Conservation (phyloP, 371 early-diverging fungal genomes). For the Rhizomucor miehei region DNA sequence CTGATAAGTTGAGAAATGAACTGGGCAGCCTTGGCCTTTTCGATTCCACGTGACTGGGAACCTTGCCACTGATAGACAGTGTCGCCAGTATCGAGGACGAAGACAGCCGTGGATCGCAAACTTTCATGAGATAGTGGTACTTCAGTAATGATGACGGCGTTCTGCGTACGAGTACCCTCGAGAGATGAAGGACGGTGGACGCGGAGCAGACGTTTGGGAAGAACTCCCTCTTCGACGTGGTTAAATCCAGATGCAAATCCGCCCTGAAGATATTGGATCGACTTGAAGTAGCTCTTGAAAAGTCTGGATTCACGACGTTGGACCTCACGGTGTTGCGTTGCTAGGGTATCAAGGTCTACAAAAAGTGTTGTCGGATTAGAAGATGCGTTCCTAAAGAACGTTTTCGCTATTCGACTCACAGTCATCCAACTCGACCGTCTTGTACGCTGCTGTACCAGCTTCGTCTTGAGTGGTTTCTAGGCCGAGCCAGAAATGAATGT, state of each 20-base stretch:
- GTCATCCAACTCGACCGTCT: constrained; percentile 86
- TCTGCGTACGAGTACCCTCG: constrained; percentile 37
- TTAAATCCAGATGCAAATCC: constrained; percentile 82
- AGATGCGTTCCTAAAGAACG: too few species aligned
- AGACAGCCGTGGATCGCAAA: constrained; percentile 76
- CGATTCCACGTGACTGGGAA: constrained; percentile 56
- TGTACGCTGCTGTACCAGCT: constrained; percentile 89
- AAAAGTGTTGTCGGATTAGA: not conserved
- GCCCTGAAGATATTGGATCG: constrained; percentile 59
- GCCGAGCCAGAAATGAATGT: constrained; percentile 89
- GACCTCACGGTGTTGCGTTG: constrained; percentile 81
- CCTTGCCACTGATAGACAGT: constrained; percentile 80
- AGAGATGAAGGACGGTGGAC: constrained; percentile 52
- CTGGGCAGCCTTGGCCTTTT: constrained; percentile 74
- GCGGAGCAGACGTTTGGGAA: constrained; percentile 66
- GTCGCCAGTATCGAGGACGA: constrained; percentile 72
- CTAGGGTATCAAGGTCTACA: constrained; percentile 61
- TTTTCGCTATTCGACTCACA: too few species aligned
- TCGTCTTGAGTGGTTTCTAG: constrained; percentile 73
- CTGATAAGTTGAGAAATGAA: constrained; percentile 58
- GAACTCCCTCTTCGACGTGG: constrained; percentile 60
- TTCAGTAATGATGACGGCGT: constrained; percentile 63
- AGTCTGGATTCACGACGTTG: constrained; percentile 63
- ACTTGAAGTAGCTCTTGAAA: constrained; percentile 67
- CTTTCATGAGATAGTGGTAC: constrained; percentile 51